These are phyloP conservation scores for Rickenella mellea DNA, from an alignment of 768 basidiomycete species.

Conservation along the genomic window DNA sequence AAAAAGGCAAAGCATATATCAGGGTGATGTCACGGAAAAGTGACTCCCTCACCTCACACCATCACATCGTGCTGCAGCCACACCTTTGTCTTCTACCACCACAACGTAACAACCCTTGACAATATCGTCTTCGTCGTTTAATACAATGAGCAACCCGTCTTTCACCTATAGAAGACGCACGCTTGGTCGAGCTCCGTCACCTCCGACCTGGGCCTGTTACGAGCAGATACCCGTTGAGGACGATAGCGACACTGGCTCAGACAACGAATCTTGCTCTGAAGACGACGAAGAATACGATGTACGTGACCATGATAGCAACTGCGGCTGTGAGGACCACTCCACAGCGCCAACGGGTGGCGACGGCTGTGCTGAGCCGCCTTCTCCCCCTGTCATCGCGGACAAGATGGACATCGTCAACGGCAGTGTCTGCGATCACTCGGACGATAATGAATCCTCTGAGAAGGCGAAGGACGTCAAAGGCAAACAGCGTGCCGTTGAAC, in stretches of 20 bases:
- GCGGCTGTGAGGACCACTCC: constrained; percentile 17
- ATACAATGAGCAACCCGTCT: constrained; percentile 1
- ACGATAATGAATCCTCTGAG: constrained; percentile 28
- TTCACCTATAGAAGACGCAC: background rate
- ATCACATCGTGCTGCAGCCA: no score
- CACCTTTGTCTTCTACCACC: no score
- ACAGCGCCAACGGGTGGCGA: constrained; percentile 19
- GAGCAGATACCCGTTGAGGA: constrained; percentile 66
- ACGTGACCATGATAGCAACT: constrained; percentile 12
- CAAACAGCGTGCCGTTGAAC: constrained; percentile 71
- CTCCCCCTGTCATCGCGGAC: constrained; percentile 18
- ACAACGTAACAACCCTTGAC: no score
- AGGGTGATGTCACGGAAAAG: no score
- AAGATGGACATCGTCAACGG: constrained; percentile 55
- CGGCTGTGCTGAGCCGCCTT: constrained; percentile 19
- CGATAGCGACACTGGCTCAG: constrained; percentile 48
- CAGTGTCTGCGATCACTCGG: constrained; percentile 23
- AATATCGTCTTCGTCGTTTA: no score
- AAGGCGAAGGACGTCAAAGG: constrained; percentile 61
- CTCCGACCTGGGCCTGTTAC: constrained; percentile 85
- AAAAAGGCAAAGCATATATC: no score
- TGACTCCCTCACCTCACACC: no score
- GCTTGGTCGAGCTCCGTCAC: constrained; percentile 70
- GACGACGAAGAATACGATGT: constrained; percentile 57
- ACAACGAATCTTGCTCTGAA: constrained; percentile 56